These are phyloP conservation scores for Moringa oleifera DNA, from an alignment of 345 rosid genomes.

Conservation along the genomic window DNA sequence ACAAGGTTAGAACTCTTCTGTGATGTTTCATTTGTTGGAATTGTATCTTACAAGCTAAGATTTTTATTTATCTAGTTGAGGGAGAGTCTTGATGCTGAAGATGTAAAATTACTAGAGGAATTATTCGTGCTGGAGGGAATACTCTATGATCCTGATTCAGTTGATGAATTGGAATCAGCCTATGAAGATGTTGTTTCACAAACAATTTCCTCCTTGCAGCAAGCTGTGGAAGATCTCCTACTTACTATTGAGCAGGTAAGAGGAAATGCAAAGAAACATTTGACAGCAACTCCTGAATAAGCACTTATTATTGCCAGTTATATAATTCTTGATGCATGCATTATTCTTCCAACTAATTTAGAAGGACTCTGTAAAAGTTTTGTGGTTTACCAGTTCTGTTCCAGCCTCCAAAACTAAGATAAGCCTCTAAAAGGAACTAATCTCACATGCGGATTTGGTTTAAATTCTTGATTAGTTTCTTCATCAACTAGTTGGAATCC, in stretches of 20 bases:
- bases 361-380: too few relatives aligned
- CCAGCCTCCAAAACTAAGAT: too few relatives aligned
- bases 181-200: slow-evolving; percentile 34
- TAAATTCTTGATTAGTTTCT: background rate
- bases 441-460: background rate
- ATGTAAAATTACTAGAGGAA: slow-evolving; percentile 64
- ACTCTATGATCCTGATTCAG: slow-evolving; percentile 33
- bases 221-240: slow-evolving; percentile 47
- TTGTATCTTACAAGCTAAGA: slow-evolving; percentile 2
- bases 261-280: background rate
- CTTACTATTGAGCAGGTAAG: slow-evolving; percentile 46
- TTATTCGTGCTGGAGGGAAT: slow-evolving; percentile 49
- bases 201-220: slow-evolving; percentile 44
- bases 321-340: background rate
- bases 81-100: slow-evolving; percentile 53
- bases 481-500: background rate
- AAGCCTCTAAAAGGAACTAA: too few relatives aligned
- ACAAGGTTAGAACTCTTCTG: slow-evolving; percentile 38
- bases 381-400: too few relatives aligned
- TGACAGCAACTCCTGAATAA: background rate
- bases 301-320: background rate
- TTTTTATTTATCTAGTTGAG: slow-evolving; percentile 39
- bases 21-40: slow-evolving; percentile 12
- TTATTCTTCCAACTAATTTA: too few relatives aligned
- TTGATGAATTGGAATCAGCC: slow-evolving; percentile 39